Evolutionary conservation across 176 grass and related monocot species (phyloP), one percentile per base, ranked within the genome.

Genomic region (Paspalum notatum): DNA sequence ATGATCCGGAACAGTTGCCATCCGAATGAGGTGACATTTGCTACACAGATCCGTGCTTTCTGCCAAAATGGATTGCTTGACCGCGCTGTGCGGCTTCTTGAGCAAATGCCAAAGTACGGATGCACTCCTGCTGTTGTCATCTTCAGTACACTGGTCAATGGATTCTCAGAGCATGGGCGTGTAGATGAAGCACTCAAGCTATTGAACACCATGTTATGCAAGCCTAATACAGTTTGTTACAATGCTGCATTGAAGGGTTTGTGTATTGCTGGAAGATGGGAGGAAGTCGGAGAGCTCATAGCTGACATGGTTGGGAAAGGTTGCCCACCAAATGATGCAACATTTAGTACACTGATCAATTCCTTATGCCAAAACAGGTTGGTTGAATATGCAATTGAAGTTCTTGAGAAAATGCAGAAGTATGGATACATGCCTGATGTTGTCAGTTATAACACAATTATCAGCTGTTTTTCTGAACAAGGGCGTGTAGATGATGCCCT

Each of bases 81-180:
- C 68, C 80, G 75, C 8, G 86, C 86, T 16, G 27, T 88, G 9
- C 39, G 79, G 2, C 60, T 88, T 13, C 74, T 84, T n/a, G 75
- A 81, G 3, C 82, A 84, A 77, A 81, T 85, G 82, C 82, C 70
- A 1, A 9, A 22, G 24, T 85, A 89, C 3, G 69, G 82, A 46
- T 89, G 87, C 54, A 85, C 55, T 0, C 87, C 87, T n/a, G 82
- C 85, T 16, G 82, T 89, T 69, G 46, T 89, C 71, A 89, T 85
- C 18, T 89, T 81, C 49, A 85, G 82, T n/a, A 85, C 82, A 7
- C 76, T 89, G 10, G 47, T 89, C 47, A 84, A 89, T 20, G 82
- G 87, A 51, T 89, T 81, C 22, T 80, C 71, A 4, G 87, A 89
- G 47, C 82, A 81, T 55, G 77, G 87, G 5, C 63, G 65, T 24